Base-by-base conservation (phyloP, 306 rosid genomes). In the Arachis stenosperma region DNA sequence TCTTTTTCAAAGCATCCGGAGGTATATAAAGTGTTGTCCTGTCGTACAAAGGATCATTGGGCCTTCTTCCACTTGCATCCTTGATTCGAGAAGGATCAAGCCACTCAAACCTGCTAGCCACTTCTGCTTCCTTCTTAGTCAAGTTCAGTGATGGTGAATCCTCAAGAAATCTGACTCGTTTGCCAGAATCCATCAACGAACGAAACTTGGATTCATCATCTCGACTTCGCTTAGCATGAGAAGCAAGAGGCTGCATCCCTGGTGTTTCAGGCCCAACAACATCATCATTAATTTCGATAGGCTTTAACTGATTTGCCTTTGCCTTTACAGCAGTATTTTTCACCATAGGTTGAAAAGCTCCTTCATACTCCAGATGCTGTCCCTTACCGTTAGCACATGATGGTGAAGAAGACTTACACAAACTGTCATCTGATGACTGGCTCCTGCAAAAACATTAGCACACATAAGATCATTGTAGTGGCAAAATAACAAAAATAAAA, bases 21-120 rank as follows among this genome's bases (percentile, higher is more conserved):
- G 98, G 96, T 81, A 94, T 76, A 78, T 84, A 79, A 54, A 94
- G 90, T 2, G 97, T 86, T 0, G 81, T 89, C 61, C 72, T 78
- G 81, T 94, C 92, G 59, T 88, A 91, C 40, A 84, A 83, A 82
- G 95, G 90, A 75, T 91, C 80, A 69, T 37, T 73, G 8, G 88
- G 85, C 88, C 86, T 88, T 80, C 95, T 87, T 61, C 91, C 78
- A 75, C 71, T 82, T 13, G 90, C 95, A 86, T 94, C 98, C 81
- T 67, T 88, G 73, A 94, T 84, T 78, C 79, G 86, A 79, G 92
- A 87, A 22, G 90, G 89, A 72, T 93, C 90, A 12, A 93, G 96
- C 97, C 98, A 93, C 81, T 88, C 97, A 78, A 93, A 93, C 88
- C 84, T 94, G 84, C 95, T 86, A 50, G 81, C 79, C 58, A 80